Evolutionary conservation across 2,329 filamentous ascomycete species (phyloP), one percentile per base, ranked within the genome.

Genomic region (Cytospora chrysosperma): DNA sequence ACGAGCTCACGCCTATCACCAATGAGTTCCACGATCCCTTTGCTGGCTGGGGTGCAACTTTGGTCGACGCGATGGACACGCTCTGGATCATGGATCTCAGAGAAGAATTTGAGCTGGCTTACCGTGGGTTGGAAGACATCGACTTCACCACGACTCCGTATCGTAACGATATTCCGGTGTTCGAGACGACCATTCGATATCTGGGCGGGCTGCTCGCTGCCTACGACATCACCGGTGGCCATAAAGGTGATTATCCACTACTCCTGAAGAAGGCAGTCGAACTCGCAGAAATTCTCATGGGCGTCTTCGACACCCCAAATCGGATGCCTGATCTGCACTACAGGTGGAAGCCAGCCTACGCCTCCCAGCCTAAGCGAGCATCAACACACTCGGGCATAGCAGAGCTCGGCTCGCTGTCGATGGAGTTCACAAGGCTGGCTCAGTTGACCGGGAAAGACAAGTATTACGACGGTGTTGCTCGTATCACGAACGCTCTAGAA

Each of bases 161-260:
- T 17, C 81, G 88, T 56, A 73, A 76, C 43, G 85, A 90, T 55
- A 95, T 97, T 53, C 93, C 92, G n/a, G 82, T 96, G 9, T 97
- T 97, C 70, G 93, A 97, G 76, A 96, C 93, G 0, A 91, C 88
- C 13, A 97, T 98, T 72, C 87, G 94, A 58, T 97, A 97, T 70
- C 81, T 98, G 5, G 94, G 94, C 34, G 94, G 94, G 1, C 79
- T 98, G 51, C 72, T 97, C 50, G 88, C 88, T 47, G 93, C 93
- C 8, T 97, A 94, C 73, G 94, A 98, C 76, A 82, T 97, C 62
- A 93, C 90, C 59, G 89, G 85, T 21, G 86, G 84, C 8, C 70
- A 76, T 43, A 70, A 75, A 9, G 80, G 82, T 43, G 70, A 77
- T 17, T 89, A 96, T 70, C 77, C 82, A 24, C 80, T 89, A 27